Evolutionary conservation across 2,329 filamentous ascomycete species (phyloP), one percentile per base, ranked within the genome.

Genomic region (Paecilomyces formosus): DNA sequence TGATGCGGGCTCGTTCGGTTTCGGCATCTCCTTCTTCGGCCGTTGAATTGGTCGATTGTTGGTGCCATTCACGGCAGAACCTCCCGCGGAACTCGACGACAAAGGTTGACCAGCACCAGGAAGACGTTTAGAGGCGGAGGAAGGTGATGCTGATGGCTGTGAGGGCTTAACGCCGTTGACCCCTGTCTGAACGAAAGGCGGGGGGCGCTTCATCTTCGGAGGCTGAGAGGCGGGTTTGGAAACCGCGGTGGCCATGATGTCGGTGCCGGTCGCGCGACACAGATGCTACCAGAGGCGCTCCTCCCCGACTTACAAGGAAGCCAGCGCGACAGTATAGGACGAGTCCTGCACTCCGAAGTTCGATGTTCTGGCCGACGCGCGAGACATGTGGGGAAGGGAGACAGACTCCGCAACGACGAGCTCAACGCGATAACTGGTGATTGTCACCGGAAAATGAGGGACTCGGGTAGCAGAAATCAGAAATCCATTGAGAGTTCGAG

Each of bases 171-270:
- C 75, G 33, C 85, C 85, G 73, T 88, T 89, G 60, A 74, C 65
- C 59, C 75, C 74, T 55, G 85, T 82, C 70, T 88, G 86, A 58
- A 88, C 83, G 52, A 85, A 82, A 53, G 86, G 81, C 39, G 85
- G 85, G 56, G 83, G 86, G 35, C 87, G 86, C 76, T 90, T 91
- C 63, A 84, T 81, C 75, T 90, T 91, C 64, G 72, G 69, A 60
- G 77, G 70, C 64, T 77, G 72, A 55, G 77, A 71, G 58, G 72
- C 68, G 54, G 72, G 72, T 66, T 77, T 76, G 50, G 76, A 76
- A 54, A 78, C 70, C 56, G 74, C 74, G 54, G 76, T 78, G 56
- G 76, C 75, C 76, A 78, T 78, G 55, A 57, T 70, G 65, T 62
- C 63, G 59, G 63, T 56, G 58, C 59, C 57, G 52, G 54, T 49